Evolutionary conservation across 805 yeast species (phyloP), one percentile per base, ranked within the genome.

Genomic region (Phaffomyces antillensis): DNA sequence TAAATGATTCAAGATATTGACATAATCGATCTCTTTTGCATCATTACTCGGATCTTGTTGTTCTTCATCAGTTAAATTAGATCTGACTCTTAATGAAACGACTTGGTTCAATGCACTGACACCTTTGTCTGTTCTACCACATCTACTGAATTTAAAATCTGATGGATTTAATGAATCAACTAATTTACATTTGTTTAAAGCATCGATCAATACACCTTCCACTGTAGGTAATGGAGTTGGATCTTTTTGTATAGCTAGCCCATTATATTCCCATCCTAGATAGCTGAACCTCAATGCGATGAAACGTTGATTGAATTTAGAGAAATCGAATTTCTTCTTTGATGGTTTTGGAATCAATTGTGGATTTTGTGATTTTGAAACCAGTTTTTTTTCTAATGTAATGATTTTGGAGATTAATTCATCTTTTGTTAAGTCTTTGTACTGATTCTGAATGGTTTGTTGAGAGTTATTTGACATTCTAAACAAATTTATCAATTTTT

Each of bases 81-180:
- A 87, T 52, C 99, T 72, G 25, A 91, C 81, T 15, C 70, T 65
- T 34, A 93, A 65, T 1, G 96, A 82, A 6, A 93, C 83, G 3
- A 93, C 98, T 63, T 93, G 99, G 52, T 87, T 86, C 83, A 93
- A 77, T 0, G 99, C 99, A 67, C 96, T 86, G 13, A 91, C 98
- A n/a, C 97, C 98, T 52, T 78, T 79, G 58, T 91, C 98, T 0
- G 98, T 91, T 56, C 98, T 72, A 0, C 98, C 98, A 66, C 98
- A 93, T 50, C 97, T 70, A 52, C 95, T 84, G 61, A 90, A 89
- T 13, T 76, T 72, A 58, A 82, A 86, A 2, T 77, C 80, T 8
- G 67, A 67, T 0, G 88, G 82, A 18, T 77, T 81, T 20, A 73
- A 55, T 2, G 78, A 69, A 10, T 79, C 73, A 11, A 93, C 79